Base-by-base conservation (phyloP, 1,284 basidiomycete species). In the Athelia psychrophila region DNA sequence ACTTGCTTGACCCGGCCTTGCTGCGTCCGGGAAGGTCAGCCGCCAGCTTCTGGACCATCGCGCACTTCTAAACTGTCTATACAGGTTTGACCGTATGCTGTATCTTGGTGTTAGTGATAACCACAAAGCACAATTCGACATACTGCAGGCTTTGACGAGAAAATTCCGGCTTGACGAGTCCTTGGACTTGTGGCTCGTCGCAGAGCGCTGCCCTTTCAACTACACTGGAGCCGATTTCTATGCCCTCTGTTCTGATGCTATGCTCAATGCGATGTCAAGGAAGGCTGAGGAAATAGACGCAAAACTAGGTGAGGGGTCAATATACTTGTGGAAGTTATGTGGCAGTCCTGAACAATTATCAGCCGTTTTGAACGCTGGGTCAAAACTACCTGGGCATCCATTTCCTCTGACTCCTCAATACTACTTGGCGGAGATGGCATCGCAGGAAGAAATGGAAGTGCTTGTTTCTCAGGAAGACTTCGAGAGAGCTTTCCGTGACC, bases 171-270 rank as follows among this genome's bases (percentile, higher is more conserved):
- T 98, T 22, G 83, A 93, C 58, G 78, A 86, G 0, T 74, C 74
- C 48, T 75, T 96, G 8, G 75, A 88, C 59, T 79, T 99, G 15
- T 67, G 71, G 27, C 63, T 66, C 6, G 72, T 99, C 47, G 90
- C 91, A 13, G 77, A 88, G 36, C 74, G 77, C 49, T 98, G 95
- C 56, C 88, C 94, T 0, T 93, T 97, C 75, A 94, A 96, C 66
- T 93, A 90, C 63, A 98, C 95, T 3, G 95, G 97, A 23, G 97
- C 97, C 32, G 97, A 99, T 69, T 95, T 99, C 60, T 99, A 99
- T 72, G 96, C 97, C 0, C 75, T 99, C 15, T 98, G 96, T 66
- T 91, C 94, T 3, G 97, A 99, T 66, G 95, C 96, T 1, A 86
- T 99, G 80, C 79, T 99, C 47, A 93, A 93, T 64, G 93, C 96